Evolutionary conservation across 1,139 yeast species (phyloP).

Genomic region (Pichia sp.): DNA sequence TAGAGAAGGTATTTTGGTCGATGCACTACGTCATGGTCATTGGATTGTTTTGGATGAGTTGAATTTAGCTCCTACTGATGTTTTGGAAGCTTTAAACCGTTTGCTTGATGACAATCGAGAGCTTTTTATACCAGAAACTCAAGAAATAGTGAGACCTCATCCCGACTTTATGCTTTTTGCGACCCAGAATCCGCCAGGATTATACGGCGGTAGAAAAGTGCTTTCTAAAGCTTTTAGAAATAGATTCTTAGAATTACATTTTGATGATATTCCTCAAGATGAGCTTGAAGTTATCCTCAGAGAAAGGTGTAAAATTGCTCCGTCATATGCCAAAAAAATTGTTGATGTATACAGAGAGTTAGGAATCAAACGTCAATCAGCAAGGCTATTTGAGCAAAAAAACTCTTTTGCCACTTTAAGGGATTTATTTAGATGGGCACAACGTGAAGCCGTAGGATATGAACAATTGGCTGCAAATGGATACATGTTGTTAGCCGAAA

Average conservation of each 20-base stretch:
- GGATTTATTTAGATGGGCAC: conserved; percentile 96
- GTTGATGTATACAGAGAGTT: conserved; percentile 89
- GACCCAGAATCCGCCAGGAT: conserved; percentile 97
- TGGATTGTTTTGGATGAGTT: conserved; percentile 97
- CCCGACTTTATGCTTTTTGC: conserved; percentile 97
- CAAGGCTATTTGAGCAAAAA: conserved; percentile 86
- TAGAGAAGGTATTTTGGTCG: conserved; percentile 88
- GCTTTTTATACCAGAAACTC: conserved; percentile 92
- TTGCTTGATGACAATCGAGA: conserved; percentile 94
- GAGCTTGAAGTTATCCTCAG: conserved; percentile 85
- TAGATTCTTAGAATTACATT: conserved; percentile 90
- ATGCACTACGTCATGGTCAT: conserved; percentile 87
- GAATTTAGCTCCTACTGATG: conserved; percentile 97
- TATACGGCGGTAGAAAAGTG: conserved; percentile 94
- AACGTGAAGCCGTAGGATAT: conserved; percentile 90
- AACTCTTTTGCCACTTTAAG: conserved; percentile 95
- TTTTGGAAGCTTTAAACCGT: conserved; percentile 90
- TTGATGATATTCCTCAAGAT: conserved; percentile 95
- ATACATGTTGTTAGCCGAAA: conserved; percentile 86
- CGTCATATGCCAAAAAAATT: conserved; percentile 86
- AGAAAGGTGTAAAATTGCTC: conserved; percentile 91
- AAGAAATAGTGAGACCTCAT: conserved; percentile 89
- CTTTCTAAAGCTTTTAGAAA: conserved; percentile 93
- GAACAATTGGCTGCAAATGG: conserved; percentile 95
- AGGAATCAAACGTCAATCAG: conserved; percentile 78